phyloP scores from a whole-genome alignment of 305 asterid genomes.

The Plantago lanceolata region DNA sequence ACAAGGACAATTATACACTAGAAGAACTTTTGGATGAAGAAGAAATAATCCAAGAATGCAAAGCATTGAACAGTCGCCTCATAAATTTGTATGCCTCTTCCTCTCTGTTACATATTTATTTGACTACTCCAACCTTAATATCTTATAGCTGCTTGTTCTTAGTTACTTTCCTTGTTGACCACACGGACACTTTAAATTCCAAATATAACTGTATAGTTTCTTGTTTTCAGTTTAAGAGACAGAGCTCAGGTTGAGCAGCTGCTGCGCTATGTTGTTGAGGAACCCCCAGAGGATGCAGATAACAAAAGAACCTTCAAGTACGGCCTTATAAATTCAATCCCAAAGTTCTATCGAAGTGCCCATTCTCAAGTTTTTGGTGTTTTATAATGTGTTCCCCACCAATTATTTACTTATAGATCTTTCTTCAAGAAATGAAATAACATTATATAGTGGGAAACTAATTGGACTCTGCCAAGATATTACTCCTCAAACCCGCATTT shows the following conservation, averaged over 20 bases:
- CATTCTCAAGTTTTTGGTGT: constrained; percentile 6
- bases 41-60: constrained; percentile 99
- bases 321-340: constrained; percentile 31
- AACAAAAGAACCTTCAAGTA: constrained; percentile 83
- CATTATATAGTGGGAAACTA: background rate
- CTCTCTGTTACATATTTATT: constrained; percentile 11
- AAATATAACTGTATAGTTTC: constrained; percentile 13
- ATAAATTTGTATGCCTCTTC: constrained; percentile 67
- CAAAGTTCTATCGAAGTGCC: background rate
- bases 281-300: constrained; percentile 82
- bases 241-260: constrained; percentile 83
- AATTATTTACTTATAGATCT: background rate
- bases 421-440: too few relatives aligned
- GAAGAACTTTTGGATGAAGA: constrained; percentile 99
- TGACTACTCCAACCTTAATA: constrained; percentile 15
- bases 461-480: background rate
- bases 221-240: constrained; percentile 76
- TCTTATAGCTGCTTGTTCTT: background rate
- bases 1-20: constrained; percentile 80
- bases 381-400: background rate
- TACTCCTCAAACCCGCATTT: constrained; percentile 21
- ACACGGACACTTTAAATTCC: background rate
- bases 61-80: constrained; percentile 90
- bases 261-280: constrained; percentile 73
- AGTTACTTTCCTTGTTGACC: constrained; percentile 12